Base-by-base conservation (phyloP, 257 asterid genomes). In the Solanum habrochaites region DNA sequence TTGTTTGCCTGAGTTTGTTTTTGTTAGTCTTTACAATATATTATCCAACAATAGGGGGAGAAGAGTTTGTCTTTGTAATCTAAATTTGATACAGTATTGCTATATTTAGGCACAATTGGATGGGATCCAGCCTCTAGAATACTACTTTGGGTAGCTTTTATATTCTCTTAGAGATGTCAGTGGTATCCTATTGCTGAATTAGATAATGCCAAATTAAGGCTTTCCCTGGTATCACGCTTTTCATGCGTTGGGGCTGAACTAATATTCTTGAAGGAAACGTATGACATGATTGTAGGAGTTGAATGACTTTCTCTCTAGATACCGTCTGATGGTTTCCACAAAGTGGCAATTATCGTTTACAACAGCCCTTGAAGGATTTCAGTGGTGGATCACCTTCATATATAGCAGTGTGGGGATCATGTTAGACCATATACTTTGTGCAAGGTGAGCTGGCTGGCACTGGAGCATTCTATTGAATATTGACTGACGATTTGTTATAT, bases 401-500 rank as follows among this genome's bases (percentile, higher is more conserved):
- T 23, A 64, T 86, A 45, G 29, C 29, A 83, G 83, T 27, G 70
- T 35, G 64, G 77, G 89, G 42, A 82, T 42, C 74, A 64, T 85
- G 40, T 64, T 74, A 77, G 88, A 84, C 64, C 7, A 31, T 72
- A 37, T 84, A 49, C 82, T 56, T 23, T 64, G 73, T 89, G 83
- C 85, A 85, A 85, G 91, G 89, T 87, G 85, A 85, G 85, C 82
- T 72, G 66, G 64, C 85, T 75, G 82, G 86, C 62, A 39, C 62
- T 83, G 58, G 78, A 83, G 40, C 74, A 60, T 83, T 39, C 39
- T n/a, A 64, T 64, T 64, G 78, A 64, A 16, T 37, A 83, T 64
- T 64, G 62, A 83, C 35, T 64, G 77, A 64, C 78, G n/a, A 69
- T 64, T 64, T 64, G 52, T 43, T 43, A 27, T 78, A n/a, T 56